Percentiles rank a stretch among this genome's conserved stretches.
phyloP scores from a whole-genome alignment of 805 yeast genomes.

The Saccharomycopsis sp. region DNA sequence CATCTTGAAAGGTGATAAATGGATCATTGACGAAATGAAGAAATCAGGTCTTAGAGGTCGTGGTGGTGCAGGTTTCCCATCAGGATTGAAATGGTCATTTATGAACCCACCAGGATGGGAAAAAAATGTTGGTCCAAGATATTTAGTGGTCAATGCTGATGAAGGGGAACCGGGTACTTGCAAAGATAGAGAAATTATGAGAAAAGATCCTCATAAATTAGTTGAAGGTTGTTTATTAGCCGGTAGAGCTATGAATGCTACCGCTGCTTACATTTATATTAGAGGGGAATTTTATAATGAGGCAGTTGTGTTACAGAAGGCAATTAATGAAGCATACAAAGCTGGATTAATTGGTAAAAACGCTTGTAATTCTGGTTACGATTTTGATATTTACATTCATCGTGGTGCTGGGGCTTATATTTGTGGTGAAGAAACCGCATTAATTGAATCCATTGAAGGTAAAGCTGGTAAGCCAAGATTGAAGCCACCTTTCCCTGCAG shows the following conservation, averaged over 20 bases:
- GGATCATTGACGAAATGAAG: conserved; percentile 87
- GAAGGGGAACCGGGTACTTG: conserved; percentile 96
- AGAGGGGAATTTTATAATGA: conserved; percentile 89
- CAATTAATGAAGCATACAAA: conserved; percentile 81
- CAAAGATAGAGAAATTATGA: conserved; percentile 84
- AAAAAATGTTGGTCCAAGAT: conserved; percentile 81
- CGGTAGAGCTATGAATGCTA: conserved; percentile 88
- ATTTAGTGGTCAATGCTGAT: conserved; percentile 85
- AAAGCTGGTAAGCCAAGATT: conserved; percentile 91
- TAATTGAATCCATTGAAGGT: conserved; percentile 84
- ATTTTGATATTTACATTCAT: conserved; percentile 77
- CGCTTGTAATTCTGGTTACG: conserved; percentile 83
- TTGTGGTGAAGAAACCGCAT: conserved; percentile 89
- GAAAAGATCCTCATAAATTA: conserved; percentile 88
- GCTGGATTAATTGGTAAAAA: conserved; percentile 76
- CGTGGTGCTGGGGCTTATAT: conserved; percentile 93
- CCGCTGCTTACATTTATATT: conserved; percentile 87
- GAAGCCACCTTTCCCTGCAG: conserved; percentile 94
- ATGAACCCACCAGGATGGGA: conserved; percentile 98
- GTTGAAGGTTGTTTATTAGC: conserved; percentile 89
- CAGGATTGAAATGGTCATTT: conserved; percentile 86
- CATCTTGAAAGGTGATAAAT: conserved; percentile 71
- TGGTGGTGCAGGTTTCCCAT: conserved; percentile 93
- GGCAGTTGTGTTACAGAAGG: conserved; percentile 63
- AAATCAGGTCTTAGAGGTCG: conserved; percentile 82